Percentiles rank a stretch among this genome's conserved stretches.
Evolutionary conservation across 306 rosid species (phyloP).

Genomic region (Cucumis hystrix): DNA sequence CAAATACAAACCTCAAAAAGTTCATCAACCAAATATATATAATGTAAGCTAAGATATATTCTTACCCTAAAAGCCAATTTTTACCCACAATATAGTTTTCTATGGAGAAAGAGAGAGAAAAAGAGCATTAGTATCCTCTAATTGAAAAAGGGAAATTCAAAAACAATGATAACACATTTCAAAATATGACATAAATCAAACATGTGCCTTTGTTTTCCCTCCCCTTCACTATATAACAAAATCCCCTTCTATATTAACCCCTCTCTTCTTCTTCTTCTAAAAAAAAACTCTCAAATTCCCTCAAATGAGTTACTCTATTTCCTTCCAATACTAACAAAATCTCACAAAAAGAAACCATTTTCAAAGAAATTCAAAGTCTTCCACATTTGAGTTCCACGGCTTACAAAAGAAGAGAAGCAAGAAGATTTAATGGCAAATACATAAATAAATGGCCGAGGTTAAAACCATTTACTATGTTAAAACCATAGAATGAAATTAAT

Average conservation of each 20-base stretch:
- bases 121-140: background rate
- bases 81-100: background rate
- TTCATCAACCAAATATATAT: too few species aligned
- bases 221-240: background rate
- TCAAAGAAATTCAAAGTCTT: background rate
- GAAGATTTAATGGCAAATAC: too few species aligned
- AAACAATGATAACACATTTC: background rate
- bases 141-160: background rate
- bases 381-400: conserved; percentile 20
- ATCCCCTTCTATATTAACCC: background rate
- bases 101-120: background rate
- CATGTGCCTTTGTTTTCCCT: background rate
- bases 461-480: too few species aligned
- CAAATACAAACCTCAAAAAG: too few species aligned
- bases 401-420: conserved; percentile 33
- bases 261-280: background rate
- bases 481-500: too few species aligned
- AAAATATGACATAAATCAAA: background rate
- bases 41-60: background rate
- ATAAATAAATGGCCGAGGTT: too few species aligned
- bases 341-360: background rate
- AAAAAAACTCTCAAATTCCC: background rate
- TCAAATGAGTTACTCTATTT: background rate
- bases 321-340: background rate
- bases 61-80: background rate